A percentile compares a stretch with the other conserved stretches of the same genome.
Conservation (phyloP, 345 rosid genomes). For the Linum trigynum region DNA sequence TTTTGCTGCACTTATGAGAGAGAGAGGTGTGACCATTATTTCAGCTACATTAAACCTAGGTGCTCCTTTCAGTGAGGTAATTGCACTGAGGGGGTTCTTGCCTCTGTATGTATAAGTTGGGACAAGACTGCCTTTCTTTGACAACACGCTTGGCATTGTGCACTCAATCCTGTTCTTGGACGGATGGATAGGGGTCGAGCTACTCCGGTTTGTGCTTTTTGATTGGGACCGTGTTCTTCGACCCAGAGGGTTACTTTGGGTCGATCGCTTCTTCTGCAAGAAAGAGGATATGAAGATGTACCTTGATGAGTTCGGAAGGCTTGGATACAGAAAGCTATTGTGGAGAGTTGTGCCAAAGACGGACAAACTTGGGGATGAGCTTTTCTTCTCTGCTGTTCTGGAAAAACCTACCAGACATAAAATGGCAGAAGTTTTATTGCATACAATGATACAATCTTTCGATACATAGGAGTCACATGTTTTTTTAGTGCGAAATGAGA, state of each 20-base stretch:
- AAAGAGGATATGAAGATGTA: constrained; percentile 33
- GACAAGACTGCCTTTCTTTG: constrained; percentile 49
- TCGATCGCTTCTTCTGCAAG: constrained; percentile 47
- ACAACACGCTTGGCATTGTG: constrained; percentile 44
- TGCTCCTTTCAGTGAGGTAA: constrained; percentile 48
- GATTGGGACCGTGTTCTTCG: constrained; percentile 48
- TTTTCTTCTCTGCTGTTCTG: constrained; percentile 46
- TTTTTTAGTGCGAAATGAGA: too few relatives aligned
- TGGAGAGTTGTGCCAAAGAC: constrained; percentile 42
- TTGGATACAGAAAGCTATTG: constrained; percentile 32
- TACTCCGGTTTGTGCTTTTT: constrained; percentile 34
- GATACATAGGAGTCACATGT: too few relatives aligned
- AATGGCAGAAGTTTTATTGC: background rate
- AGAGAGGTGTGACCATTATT: constrained; percentile 32
- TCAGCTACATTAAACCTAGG: constrained; percentile 38
- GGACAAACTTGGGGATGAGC: constrained; percentile 34
- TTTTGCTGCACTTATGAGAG: constrained; percentile 52
- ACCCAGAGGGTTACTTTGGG: constrained; percentile 41
- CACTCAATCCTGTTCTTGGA: constrained; percentile 43
- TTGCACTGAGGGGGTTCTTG: constrained; percentile 41
- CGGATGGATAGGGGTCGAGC: constrained; percentile 42
- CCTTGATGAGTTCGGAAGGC: constrained; percentile 33
- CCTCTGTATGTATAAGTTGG: constrained; percentile 38
- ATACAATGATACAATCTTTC: too few relatives aligned
- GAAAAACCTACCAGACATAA: constrained; percentile 39